Evolutionary conservation across 1,139 yeast species (phyloP), one percentile per base, ranked within the genome.

Genomic region (Candida sp.): DNA sequence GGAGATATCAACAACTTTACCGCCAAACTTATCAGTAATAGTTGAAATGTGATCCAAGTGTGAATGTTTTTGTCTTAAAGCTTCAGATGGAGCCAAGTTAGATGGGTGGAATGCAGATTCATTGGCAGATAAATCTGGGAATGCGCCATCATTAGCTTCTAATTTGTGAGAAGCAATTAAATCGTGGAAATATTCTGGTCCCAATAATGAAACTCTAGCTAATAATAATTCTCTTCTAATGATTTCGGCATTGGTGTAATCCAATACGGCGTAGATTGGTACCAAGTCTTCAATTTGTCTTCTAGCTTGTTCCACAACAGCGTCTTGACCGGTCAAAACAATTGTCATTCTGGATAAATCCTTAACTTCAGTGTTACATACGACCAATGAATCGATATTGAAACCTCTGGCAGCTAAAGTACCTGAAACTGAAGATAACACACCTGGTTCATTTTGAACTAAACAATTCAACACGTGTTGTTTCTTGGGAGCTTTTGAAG

Each of bases 401-500:
- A 93, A 93, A 9, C 99, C 99, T 64, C 99, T 81, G 36, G 97
- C 98, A 33, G 99, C 99, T 55, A 93, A 76, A 41, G 97, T 91
- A 45, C 98, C 97, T 4, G 98, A 87, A 40, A 93, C 89, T 45
- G 95, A 80, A 39, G 96, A 85, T 58, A 93, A 75, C 42, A 93
- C 99, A 74, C 99, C 99, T 4, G 99, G 99, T 70, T 93, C 99
- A 68, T 93, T 91, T 68, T 93, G 99, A 33, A 93, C 99, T 63
- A 93, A 77, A 71, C 99, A 93, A 77, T 93, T 95, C 64, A 93
- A 76, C 38, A 93, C 95, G 58, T 93, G 98, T 59, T 87, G 89
- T 51, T 84, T 84, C 54, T 78, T 74, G 35, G 90, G 88, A 4
- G 81, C 79, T 44, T 67, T 76, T 5, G 87, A 77, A 19, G 87